These are phyloP conservation scores for Hypoxylon sp. DNA, from an alignment of 2,329 filamentous ascomycete genomes.

Conservation along the genomic window DNA sequence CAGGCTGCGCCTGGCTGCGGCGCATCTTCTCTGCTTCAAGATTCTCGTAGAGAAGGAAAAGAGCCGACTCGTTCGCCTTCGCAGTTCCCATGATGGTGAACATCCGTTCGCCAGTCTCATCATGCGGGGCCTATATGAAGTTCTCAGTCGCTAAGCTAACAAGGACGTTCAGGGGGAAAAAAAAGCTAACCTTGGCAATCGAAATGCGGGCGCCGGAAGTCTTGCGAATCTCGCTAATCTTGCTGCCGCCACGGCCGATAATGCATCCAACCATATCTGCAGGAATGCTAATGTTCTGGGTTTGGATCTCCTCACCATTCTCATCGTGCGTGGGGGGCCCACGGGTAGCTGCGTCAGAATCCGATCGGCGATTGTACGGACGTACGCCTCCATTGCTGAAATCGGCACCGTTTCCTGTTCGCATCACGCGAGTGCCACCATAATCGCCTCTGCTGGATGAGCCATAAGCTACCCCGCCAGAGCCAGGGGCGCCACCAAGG, in stretches of 20 bases:
- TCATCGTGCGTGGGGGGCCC: conserved; percentile 92
- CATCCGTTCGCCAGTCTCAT: conserved; percentile 98
- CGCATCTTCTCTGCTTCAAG: conserved; percentile 99
- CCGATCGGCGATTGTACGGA: conserved; percentile 82
- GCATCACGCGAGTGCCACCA: conserved; percentile 81
- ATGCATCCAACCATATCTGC: conserved; percentile 99
- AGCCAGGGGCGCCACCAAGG: conserved; percentile 51
- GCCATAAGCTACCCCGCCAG: conserved; percentile 64
- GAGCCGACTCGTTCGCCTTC: conserved; percentile 92
- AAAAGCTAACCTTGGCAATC: conserved; percentile 82
- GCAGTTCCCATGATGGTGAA: conserved; percentile 99
- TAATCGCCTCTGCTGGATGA: conserved; percentile 69
- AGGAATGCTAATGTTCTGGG: conserved; percentile 99
- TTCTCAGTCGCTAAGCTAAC: conserved; percentile 37
- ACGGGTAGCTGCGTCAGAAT: conserved; percentile 83
- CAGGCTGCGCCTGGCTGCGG: conserved; percentile 80
- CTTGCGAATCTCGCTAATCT: conserved; percentile 99
- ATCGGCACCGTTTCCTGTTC: conserved; percentile 96
- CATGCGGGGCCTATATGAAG: conserved; percentile 79
- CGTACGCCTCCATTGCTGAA: conserved; percentile 87
- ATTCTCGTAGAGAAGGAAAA: conserved; percentile 98
- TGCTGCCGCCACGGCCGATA: conserved; percentile 93
- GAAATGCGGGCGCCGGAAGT: conserved; percentile 96
- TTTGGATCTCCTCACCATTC: conserved; percentile 97
- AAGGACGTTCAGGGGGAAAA: background rate